Evolutionary conservation across 2,329 filamentous ascomycete species (phyloP).

Genomic region (Gliomastix tumulicola): DNA sequence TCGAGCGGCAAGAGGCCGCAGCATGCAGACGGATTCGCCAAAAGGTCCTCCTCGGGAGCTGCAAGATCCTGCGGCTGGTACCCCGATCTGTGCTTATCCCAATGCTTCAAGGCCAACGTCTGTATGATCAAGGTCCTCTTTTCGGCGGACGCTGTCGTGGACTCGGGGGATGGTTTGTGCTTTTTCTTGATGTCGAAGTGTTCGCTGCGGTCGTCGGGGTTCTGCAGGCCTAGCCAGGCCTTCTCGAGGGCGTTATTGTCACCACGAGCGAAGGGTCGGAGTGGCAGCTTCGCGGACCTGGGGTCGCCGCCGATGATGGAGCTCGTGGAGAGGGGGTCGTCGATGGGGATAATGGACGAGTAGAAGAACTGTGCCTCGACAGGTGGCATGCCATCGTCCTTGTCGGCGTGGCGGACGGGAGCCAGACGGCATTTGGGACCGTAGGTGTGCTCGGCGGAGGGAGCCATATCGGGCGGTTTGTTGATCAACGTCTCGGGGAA

Average conservation of each 20-base stretch:
- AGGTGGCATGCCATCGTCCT: conserved; percentile 45
- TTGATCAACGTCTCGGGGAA: no score
- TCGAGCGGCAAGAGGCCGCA: conserved; percentile 41
- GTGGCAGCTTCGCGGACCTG: conserved; percentile 48
- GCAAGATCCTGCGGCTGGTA: conserved; percentile 20
- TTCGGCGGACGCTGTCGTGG: conserved; percentile 19
- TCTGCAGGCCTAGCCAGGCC: conserved; percentile 61
- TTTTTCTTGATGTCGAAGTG: conserved; percentile 29
- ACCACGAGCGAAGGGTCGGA: conserved; percentile 70
- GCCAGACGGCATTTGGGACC: conserved; percentile 52
- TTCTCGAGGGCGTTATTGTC: conserved; percentile 77
- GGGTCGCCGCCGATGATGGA: conserved; percentile 44
- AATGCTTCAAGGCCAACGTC: conserved; percentile 37
- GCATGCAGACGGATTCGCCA: conserved; percentile 27
- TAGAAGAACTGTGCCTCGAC: conserved; percentile 78
- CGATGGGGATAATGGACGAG: conserved; percentile 72
- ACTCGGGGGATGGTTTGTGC: conserved; percentile 4
- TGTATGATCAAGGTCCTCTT: conserved; percentile 31
- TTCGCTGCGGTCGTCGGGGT: conserved; percentile 36
- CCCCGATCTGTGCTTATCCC: conserved; percentile 34
- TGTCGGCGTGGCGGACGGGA: conserved; percentile 29
- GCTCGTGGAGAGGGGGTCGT: conserved; percentile 73
- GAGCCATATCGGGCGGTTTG: no score
- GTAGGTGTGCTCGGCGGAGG: conserved; percentile 43
- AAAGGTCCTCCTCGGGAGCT: no score